Base-by-base conservation (phyloP, 2,329 filamentous ascomycete species). In the Penicillium griseofulvum region DNA sequence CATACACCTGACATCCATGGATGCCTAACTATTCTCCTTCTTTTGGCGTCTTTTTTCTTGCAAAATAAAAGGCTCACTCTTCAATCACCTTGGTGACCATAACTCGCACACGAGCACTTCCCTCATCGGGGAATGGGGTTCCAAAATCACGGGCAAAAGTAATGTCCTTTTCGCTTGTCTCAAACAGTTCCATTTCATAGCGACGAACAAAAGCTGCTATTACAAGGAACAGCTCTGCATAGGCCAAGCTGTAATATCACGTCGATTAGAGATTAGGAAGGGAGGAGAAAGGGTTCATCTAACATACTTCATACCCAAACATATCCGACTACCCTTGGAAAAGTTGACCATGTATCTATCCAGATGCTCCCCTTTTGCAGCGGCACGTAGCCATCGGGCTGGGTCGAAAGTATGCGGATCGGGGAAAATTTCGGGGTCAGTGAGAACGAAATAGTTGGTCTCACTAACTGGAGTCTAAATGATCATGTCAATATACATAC, bases 231-330 rank as follows among this genome's bases (percentile, higher is more conserved):
- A 63, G n/a, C 44, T 60, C 54, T 4, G 55, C 54, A 22, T 63
- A 60, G 1, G 60, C 62, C 29, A 65, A 28, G 39, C 61, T 65
- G 14, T 11, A 41, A 11, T 19, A 33, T n/a, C 0, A 28, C 26
- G 44, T 55, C 39, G 50, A 46, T 28, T 19, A 28, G 5, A n/a
- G 1, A 22, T 12, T 12, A 4, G 5, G 5, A 26, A 22, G 22
- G 0, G 12, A 6, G 38, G 19, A 14, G n/a, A 16, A 0, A 4
- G 6, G 26, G 4, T 1, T 26, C 2, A 16, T 17, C n/a, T 8
- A 19, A 53, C 64, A 33, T 53, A 70, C 67, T 69, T 65, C 43
- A 66, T 53, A 9, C 66, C 65, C 3, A 66, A 11, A 44, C 67
- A 69, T 1, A 56, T 61, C 26, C 65, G 54, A 26, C 56, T 67